phyloP scores from a whole-genome alignment of 2,329 filamentous ascomycete species.

The Fusarium virguliforme region DNA sequence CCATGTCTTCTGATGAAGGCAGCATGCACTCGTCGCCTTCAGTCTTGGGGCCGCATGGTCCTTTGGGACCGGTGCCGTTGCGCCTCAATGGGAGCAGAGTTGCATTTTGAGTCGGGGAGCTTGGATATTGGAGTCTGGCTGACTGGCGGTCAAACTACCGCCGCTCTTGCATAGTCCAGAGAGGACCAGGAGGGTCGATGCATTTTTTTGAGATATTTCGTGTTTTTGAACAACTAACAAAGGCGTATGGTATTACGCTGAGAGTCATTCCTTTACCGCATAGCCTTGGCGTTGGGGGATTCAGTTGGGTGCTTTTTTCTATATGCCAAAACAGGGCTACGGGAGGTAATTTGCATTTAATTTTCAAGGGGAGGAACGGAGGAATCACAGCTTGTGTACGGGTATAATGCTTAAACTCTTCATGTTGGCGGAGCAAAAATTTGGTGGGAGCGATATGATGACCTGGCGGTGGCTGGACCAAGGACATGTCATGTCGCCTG shows the following conservation, averaged over 20 bases:
- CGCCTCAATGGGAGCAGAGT: constrained; percentile 59
- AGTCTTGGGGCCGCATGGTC: constrained; percentile 54
- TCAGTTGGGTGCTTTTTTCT: constrained; percentile 27
- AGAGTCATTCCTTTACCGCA: constrained; percentile 49
- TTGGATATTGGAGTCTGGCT: constrained; percentile 34
- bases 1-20: constrained; percentile 60
- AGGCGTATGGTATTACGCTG: constrained; percentile 39
- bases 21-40: constrained; percentile 53
- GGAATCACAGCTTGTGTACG: constrained; percentile 30
- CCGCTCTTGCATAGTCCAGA: constrained; percentile 38
- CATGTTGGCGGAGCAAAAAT: constrained; percentile 38
- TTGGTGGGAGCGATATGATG: constrained; percentile 23
- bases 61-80: constrained; percentile 53
- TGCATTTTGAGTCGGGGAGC: constrained; percentile 52
- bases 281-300: constrained; percentile 50
- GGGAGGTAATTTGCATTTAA: constrained; percentile 45
- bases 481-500: constrained; percentile 16
- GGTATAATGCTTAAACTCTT: constrained; percentile 40
- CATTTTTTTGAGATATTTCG: constrained; percentile 23
- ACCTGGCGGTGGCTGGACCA: constrained; percentile 29
- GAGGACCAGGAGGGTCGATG: constrained; percentile 21
- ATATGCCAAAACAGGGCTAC: constrained; percentile 28
- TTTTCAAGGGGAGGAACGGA: constrained; percentile 20
- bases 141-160: constrained; percentile 18
- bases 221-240: constrained; percentile 37